Evolutionary conservation across 768 basidiomycete species (phyloP).

Genomic region (Multifurca ochricompacta): DNA sequence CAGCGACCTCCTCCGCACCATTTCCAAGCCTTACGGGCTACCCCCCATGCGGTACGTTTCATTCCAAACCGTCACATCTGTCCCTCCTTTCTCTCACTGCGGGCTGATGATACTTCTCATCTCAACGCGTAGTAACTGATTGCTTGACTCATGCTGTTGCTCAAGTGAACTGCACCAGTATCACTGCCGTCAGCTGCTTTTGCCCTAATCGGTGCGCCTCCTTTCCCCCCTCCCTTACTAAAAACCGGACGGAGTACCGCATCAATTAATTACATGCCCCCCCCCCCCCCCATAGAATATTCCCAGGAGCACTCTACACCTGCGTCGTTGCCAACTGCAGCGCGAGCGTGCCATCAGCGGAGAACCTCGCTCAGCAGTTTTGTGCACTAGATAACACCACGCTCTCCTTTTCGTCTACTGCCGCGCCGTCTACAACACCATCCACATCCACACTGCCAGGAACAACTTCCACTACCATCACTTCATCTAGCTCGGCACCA

Average conservation of each 20-base stretch:
- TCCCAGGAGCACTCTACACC: constrained; percentile 30
- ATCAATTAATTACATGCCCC: too few species aligned
- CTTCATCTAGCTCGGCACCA: not conserved
- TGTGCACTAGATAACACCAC: constrained; percentile 35
- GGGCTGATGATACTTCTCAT: not conserved
- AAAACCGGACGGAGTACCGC: not conserved
- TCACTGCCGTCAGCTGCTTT: constrained; percentile 44
- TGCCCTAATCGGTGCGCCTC: constrained; percentile 32
- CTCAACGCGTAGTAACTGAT: constrained; percentile 31
- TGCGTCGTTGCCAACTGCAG: constrained; percentile 35
- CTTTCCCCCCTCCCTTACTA: not conserved
- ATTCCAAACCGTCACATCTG: too few species aligned
- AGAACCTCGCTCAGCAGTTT: constrained; percentile 41
- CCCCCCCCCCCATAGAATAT: constrained; percentile 25
- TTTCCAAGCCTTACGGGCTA: constrained; percentile 13
- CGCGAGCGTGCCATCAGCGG: constrained; percentile 31
- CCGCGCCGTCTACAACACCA: constrained; percentile 19
- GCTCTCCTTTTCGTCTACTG: constrained; percentile 32
- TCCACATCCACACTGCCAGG: not conserved
- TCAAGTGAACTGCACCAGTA: constrained; percentile 35
- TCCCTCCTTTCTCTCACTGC: not conserved
- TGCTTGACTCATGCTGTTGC: constrained; percentile 37
- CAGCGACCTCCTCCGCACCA: constrained; percentile 5
- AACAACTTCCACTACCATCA: not conserved
- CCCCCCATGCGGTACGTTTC: constrained; percentile 14